Evolutionary conservation across 2,329 filamentous ascomycete genomes (phyloP), one percentile per base, ranked within the genome.

Genomic region (Fusarium sp.): DNA sequence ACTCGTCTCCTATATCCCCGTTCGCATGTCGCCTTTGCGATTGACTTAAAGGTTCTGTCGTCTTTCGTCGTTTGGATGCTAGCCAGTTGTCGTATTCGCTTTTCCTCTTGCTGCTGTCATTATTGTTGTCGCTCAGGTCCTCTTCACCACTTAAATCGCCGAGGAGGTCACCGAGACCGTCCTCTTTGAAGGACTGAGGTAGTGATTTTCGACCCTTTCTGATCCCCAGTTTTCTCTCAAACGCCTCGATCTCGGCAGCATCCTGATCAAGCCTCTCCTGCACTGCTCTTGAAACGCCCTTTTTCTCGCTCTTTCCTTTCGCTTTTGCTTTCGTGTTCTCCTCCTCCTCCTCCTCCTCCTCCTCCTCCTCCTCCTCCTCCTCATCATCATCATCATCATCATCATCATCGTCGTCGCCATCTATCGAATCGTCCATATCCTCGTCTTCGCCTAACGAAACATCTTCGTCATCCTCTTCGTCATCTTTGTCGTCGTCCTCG

Each of bases 181-280:
- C 94, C 8, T 97, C 92, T 20, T 88, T 86, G 71, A 94, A 93
- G 0, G 89, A 84, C 68, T 92, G 90, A 0, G 90, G 89, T 7
- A 93, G 78, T 32, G 87, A 90, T 74, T 93, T 96, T 62, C 90
- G 91, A 24, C 89, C 88, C 75, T 90, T 92, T 68, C 86, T 89
- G 33, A 97, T 85, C 0, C 96, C 95, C 5, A 99, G 82, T 74
- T 92, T 96, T 77, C 90, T 94, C 80, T 99, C 96, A 32, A 97
- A 82, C 4, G 89, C 89, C 20, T 91, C 90, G 71, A 99, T 98
- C 71, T 97, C 93, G 3, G 89, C 92, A 74, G 98, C 94, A 60
- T 99, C 95, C 64, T 92, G 84, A 1, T 87, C 89, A 6, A 97
- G 81, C 70, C 86, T 74, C 85, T 87, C n/a, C 89, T 75, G 20